Percentiles rank a stretch among this genome's conserved stretches.
Conservation (phyloP, 78 protist species). For the Dictyostelium purpureum region DNA sequence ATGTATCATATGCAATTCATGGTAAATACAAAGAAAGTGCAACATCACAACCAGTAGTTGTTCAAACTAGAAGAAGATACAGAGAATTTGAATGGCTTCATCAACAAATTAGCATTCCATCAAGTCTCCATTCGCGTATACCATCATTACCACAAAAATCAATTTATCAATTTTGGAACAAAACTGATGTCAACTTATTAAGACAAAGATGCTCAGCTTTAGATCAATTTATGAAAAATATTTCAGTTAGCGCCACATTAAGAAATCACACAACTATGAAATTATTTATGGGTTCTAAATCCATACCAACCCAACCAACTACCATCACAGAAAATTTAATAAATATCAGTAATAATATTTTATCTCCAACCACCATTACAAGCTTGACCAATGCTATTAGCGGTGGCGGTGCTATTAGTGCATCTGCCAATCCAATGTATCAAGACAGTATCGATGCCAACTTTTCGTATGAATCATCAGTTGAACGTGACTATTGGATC, state of each 20-base stretch:
- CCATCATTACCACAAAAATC: constrained; percentile 74
- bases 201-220: constrained; percentile 53
- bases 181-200: constrained; percentile 30
- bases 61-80: constrained; percentile 35
- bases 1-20: constrained; percentile 13
- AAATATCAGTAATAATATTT: constrained; percentile 3
- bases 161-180: constrained; percentile 67
- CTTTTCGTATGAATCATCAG: constrained; percentile 8
- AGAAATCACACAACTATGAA: constrained; percentile 38
- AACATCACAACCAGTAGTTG: background rate
- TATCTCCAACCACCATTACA: background rate
- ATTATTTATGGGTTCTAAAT: background rate
- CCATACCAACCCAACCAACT: background rate
- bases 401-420: background rate
- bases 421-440: background rate
- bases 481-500: constrained; percentile 77
- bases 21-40: constrained; percentile 45
- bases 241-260: background rate
- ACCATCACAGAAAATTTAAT: constrained; percentile 39
- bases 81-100: constrained; percentile 77
- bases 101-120: constrained; percentile 36
- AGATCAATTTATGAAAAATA: constrained; percentile 46
- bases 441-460: background rate
- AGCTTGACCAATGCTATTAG: background rate
- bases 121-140: constrained; percentile 16